A percentile compares a stretch with the other conserved stretches of the same genome.
phyloP scores from a whole-genome alignment of 345 rosid species.

The Eucalyptus cloeziana region DNA sequence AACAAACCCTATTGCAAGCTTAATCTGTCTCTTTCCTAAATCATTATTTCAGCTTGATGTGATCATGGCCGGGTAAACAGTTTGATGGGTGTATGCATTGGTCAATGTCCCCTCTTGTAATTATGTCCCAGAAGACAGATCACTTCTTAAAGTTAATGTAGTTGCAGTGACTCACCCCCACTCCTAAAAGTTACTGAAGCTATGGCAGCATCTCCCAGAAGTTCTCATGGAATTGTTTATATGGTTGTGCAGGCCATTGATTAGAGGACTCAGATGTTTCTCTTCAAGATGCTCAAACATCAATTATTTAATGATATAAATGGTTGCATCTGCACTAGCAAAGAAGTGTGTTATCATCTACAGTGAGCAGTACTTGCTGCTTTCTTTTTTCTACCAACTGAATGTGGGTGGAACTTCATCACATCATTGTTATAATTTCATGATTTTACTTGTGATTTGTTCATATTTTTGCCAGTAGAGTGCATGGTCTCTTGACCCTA shows the following conservation, averaged over 20 bases:
- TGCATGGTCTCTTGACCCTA: no score
- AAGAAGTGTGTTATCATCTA: no score
- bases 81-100: not conserved
- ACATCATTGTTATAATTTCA: no score
- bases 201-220: not conserved
- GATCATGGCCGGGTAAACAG: not conserved
- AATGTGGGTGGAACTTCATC: no score
- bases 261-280: slow-evolving; percentile 81
- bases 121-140: not conserved
- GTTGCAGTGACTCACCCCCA: not conserved
- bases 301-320: no score
- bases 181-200: not conserved
- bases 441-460: no score
- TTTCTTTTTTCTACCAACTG: no score
- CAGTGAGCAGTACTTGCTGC: no score
- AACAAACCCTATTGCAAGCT: not conserved
- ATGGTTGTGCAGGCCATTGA: slow-evolving; percentile 61
- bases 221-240: not conserved
- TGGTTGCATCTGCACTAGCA: no score
- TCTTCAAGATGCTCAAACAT: slow-evolving; percentile 76
- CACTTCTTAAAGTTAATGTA: not conserved
- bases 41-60: not conserved
- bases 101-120: not conserved
- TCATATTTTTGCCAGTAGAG: no score
- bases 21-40: not conserved